Conservation (phyloP, 371 early-diverging fungal genomes). For the Zopfochytrium polystomum region DNA sequence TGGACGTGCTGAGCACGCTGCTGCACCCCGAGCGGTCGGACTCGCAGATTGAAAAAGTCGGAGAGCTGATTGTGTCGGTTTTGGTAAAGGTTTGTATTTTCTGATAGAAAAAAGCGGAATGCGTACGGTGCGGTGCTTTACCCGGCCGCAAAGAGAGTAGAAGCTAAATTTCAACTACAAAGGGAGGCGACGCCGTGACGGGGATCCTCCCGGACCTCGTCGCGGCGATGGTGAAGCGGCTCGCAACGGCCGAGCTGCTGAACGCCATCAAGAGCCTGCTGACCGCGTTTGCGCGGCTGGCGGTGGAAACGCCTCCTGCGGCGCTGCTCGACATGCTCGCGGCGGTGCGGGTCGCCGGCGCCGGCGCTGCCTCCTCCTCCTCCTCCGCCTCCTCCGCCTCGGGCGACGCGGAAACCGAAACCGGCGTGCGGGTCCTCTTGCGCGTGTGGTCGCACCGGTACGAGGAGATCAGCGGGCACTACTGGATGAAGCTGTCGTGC, state of each 20-base stretch:
- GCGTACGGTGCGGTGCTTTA: too few relatives aligned
- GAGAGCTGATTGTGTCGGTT: slow-evolving; percentile 77
- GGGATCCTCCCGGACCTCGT: slow-evolving; percentile 75
- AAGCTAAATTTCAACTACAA: too few relatives aligned
- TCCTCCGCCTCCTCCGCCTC: too few relatives aligned
- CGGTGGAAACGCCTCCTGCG: slow-evolving; percentile 55
- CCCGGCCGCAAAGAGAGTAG: too few relatives aligned
- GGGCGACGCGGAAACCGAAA: slow-evolving; percentile 48
- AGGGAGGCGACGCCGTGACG: slow-evolving; percentile 63
- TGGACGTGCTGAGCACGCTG: slow-evolving; percentile 75
- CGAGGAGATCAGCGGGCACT: slow-evolving; percentile 70
- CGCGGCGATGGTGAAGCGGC: slow-evolving; percentile 65
- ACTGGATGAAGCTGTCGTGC: slow-evolving; percentile 60
- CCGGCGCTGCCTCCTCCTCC: too few relatives aligned
- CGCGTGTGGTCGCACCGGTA: slow-evolving; percentile 74
- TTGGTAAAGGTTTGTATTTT: too few relatives aligned
- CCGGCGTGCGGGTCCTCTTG: slow-evolving; percentile 68
- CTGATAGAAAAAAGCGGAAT: too few relatives aligned
- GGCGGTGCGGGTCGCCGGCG: too few relatives aligned
- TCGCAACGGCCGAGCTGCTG: slow-evolving; percentile 67
- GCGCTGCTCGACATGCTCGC: slow-evolving; percentile 65
- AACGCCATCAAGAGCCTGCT: slow-evolving; percentile 85
- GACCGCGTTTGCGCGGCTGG: slow-evolving; percentile 80
- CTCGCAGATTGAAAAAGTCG: slow-evolving; percentile 82
- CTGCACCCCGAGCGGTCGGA: slow-evolving; percentile 72